A percentile compares a stretch with the other conserved stretches of the same genome.
Evolutionary conservation across 2,329 filamentous ascomycete species (phyloP).

Genomic region (Penicillium sp.): DNA sequence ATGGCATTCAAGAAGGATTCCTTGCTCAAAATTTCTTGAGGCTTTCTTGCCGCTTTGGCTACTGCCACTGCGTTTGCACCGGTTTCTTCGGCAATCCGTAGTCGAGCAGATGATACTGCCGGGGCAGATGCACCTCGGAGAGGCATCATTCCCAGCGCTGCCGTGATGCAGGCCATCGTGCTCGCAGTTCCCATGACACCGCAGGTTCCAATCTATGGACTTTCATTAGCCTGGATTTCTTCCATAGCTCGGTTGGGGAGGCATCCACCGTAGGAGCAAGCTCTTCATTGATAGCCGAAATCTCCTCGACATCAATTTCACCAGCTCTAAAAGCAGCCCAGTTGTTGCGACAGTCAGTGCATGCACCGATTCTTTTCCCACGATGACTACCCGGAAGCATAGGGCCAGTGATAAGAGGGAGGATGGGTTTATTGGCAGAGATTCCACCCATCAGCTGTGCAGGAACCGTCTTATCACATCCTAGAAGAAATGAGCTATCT

Average conservation of each 20-base stretch:
- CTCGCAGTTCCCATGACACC: conserved; percentile 60
- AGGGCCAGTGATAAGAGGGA: conserved; percentile 68
- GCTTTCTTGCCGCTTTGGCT: conserved; percentile 38
- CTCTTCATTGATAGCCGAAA: conserved; percentile 68
- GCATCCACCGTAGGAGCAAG: conserved; percentile 64
- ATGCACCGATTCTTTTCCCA: conserved; percentile 66
- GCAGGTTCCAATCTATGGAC: conserved; percentile 48
- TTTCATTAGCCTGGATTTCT: background rate
- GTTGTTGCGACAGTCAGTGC: conserved; percentile 71
- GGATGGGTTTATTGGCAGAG: conserved; percentile 68
- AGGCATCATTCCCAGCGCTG: conserved; percentile 54
- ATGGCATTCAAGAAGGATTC: conserved; percentile 55
- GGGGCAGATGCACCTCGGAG: conserved; percentile 53
- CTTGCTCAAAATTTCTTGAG: conserved; percentile 46
- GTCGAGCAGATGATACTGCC: conserved; percentile 52
- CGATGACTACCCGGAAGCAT: conserved; percentile 71
- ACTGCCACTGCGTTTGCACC: conserved; percentile 50
- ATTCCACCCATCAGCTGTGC: conserved; percentile 75
- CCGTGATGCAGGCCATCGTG: conserved; percentile 56
- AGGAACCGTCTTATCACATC: conserved; percentile 72
- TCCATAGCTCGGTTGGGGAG: background rate
- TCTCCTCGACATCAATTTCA: conserved; percentile 68
- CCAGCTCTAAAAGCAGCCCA: conserved; percentile 69
- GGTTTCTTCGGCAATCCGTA: conserved; percentile 55
- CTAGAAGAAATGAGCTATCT: conserved; percentile 36